Evolutionary conservation across 805 yeast genomes (phyloP), one percentile per base, ranked within the genome.

Genomic region (Saccharomyces jurei): DNA sequence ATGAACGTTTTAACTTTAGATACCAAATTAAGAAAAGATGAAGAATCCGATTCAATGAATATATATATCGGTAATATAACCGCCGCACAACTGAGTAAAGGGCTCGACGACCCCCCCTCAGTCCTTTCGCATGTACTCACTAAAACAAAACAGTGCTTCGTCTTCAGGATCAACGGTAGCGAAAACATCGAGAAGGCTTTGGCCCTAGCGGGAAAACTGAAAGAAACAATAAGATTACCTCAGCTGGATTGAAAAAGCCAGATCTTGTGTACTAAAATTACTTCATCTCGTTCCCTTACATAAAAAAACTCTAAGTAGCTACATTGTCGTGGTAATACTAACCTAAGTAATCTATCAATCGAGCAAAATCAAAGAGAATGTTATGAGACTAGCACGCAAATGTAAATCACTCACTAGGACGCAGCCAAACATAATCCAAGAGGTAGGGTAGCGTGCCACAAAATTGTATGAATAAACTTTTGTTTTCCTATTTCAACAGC

Each of bases 111-210:
- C 49, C 51, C 25, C 50, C 62, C 22, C 64, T 64, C 13, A 56
- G 58, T 13, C 46, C 58, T 44, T 50, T 59, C 36, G 56, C 61
- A 61, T 25, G 51, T 69, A 21, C 59, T 68, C 30, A 52, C 60
- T 10, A 64, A 67, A 29, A 70, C 76, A 46, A 73, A 71, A 52
- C 58, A 70, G 31, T 59, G 73, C 28, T 61, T 70, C 26, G 50
- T 74, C 4, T 59, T 69, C 50, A 63, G 65, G 49, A 47, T 71
- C 17, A 54, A 58, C 36, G 50, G 53, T 31, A 57, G 51, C 4
- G 59, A 63, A 10, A 57, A 54, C 6, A 54, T 60, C 13, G 58
- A 55, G 10, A 52, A 54, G 13, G 36, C 66, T 13, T 52, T 62
- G 32, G 55, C 60, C n/a, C 29, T 62, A 10, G 61, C 66, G 11